Evolutionary conservation across 2,329 filamentous ascomycete species (phyloP), one percentile per base, ranked within the genome.

Genomic region (Fusarium secorum): DNA sequence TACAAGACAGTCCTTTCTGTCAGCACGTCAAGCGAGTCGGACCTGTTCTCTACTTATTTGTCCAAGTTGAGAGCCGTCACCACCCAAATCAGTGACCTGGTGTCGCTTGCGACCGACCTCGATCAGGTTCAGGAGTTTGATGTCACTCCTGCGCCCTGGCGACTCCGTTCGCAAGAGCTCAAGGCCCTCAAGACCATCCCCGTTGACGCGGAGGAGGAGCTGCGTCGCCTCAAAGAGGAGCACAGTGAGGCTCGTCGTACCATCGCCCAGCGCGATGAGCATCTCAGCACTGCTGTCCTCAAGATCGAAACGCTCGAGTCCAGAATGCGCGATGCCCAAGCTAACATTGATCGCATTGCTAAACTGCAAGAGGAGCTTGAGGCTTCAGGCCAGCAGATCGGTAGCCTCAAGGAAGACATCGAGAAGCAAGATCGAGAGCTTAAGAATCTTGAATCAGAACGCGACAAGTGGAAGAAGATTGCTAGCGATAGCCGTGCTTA

Each of bases 241-340:
- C 88, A 96, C 72, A 89, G 91, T 71, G 93, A 95, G 76, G 90
- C 92, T 24, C 91, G 93, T 7, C 90, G 91, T 59, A 86, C 88
- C 7, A 86, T 94, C 62, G 89, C 91, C 3, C 87, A 91, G 70
- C 90, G 91, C 68, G 93, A 97, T 72, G 93, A 95, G 78, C 90
- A 91, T 38, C 88, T 97, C 56, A 94, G 97, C 79, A 95, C 97
- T 64, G 88, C 93, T 28, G 88, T 91, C n/a, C 91, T 98, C 73
- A 95, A 96, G 80, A 97, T 98, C 73, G 95, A 98, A 81, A 93
- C 96, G 42, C 89, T 98, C 39, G 93, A 97, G 79, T 93, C 93
- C 11, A 88, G 93, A 62, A 95, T 96, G 90, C 90, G 91, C 63
- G 94, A 97, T 77, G 93, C 93, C 10, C 89, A 90, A 71, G 90